Evolutionary conservation across 768 basidiomycete species (phyloP).

Genomic region (Piloderma croceum): DNA sequence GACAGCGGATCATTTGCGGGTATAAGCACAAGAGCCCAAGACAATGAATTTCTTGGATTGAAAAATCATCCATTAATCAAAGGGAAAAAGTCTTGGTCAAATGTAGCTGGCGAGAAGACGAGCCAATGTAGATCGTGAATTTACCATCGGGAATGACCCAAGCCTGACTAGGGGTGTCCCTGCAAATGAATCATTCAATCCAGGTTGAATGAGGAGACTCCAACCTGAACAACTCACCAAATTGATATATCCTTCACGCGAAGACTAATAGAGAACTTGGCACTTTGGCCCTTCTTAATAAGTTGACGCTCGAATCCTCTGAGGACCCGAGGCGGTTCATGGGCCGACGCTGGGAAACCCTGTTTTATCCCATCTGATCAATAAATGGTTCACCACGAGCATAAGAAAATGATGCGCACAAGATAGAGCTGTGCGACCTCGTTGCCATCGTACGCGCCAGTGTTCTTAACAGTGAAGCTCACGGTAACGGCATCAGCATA

Average conservation of each 20-base stretch:
- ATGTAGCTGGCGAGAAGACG: slow-evolving; percentile 23
- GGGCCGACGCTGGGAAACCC: slow-evolving; percentile 39
- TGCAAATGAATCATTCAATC: slow-evolving; percentile 18
- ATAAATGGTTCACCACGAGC: neutral
- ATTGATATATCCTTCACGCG: slow-evolving; percentile 10
- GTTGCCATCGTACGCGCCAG: slow-evolving; percentile 41
- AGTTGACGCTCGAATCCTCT: slow-evolving; percentile 47
- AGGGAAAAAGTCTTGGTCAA: neutral
- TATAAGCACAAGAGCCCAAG: too few species aligned
- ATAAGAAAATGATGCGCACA: neutral
- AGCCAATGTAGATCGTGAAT: slow-evolving; percentile 50
- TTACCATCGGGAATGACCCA: slow-evolving; percentile 48
- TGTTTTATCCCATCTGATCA: neutral
- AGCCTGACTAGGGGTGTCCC: slow-evolving; percentile 48
- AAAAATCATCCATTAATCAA: too few species aligned
- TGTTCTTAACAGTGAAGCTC: slow-evolving; percentile 43
- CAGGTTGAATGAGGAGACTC: slow-evolving; percentile 1
- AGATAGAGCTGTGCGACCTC: slow-evolving; percentile 54
- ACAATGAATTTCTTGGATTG: too few species aligned
- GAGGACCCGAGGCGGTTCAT: slow-evolving; percentile 45
- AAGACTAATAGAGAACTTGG: slow-evolving; percentile 21
- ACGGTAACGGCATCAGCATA: slow-evolving; percentile 20
- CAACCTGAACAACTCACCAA: slow-evolving; percentile 10
- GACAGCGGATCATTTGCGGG: too few species aligned
- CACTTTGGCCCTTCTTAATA: slow-evolving; percentile 33